Evolutionary conservation across 2,329 filamentous ascomycete species (phyloP), one percentile per base, ranked within the genome.

Genomic region (Lecanosticta acicola): DNA sequence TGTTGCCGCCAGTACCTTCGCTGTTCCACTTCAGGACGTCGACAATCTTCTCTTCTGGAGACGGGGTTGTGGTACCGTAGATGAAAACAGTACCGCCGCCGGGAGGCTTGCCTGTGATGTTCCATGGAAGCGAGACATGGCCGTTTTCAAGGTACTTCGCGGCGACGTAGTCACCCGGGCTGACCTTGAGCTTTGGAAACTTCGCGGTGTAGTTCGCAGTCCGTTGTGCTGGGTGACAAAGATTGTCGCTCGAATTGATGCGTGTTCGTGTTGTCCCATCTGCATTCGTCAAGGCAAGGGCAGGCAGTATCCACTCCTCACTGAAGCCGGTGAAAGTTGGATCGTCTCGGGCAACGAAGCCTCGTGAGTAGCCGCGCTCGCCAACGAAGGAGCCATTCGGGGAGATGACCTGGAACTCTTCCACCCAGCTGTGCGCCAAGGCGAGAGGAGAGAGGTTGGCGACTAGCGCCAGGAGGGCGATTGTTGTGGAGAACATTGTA

Each of bases 1-100:
- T 75, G 63, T 96, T 83, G 17, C 90, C 91, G 16, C 90, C 89
- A 4, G 78, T 84, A 50, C 90, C 90, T 46, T 87, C 81, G 14
- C 74, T 65, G 38, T 81, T 95, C 93, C 93, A 97, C 41, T 83
- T 73, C 54, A 94, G 81, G 26, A 96, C 83, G 45, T 71, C 72
- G 41, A 72, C 69, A 19, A 84, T 67, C 45, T 70, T 81, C 60
- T 88, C 80, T 41, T 77, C 70, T 3, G 65, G 59, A 26, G 68
- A 68, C 2, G 72, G 71, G 26, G 70, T 46, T 1, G 68, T 71
- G n/a, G 73, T 76, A 41, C 70, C 72, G 56, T 69, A 76, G 39
- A 76, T 62, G 54, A 68, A 75, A 50, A 74, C 61, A 2, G 71
- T 71, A 43, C 73, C 72, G 20, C 60, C 67, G 26, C 65, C 65